A percentile compares a stretch with the other conserved stretches of the same genome.
Evolutionary conservation across 1,284 basidiomycete species (phyloP).

Genomic region (Cutaneotrichosporon sp.): DNA sequence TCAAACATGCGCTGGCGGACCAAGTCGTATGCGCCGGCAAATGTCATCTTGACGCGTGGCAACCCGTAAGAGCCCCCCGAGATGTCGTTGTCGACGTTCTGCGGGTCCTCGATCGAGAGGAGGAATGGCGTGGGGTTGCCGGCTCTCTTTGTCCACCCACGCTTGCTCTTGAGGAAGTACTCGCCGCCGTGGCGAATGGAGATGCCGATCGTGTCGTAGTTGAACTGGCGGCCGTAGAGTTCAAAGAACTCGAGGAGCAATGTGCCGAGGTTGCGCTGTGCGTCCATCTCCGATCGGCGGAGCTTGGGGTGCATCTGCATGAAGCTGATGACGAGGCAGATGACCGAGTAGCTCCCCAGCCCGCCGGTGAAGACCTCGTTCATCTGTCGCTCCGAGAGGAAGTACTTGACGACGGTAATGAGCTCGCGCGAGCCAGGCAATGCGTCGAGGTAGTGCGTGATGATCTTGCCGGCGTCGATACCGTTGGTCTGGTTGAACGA

Average conservation of each 20-base stretch:
- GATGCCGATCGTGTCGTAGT: slow-evolving; percentile 87
- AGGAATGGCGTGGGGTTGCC: slow-evolving; percentile 55
- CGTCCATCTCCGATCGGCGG: slow-evolving; percentile 80
- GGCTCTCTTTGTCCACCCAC: slow-evolving; percentile 73
- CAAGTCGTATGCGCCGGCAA: slow-evolving; percentile 84
- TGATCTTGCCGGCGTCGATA: slow-evolving; percentile 73
- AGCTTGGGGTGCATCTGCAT: slow-evolving; percentile 97
- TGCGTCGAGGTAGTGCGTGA: slow-evolving; percentile 75
- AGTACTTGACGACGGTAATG: slow-evolving; percentile 64
- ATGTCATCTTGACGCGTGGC: slow-evolving; percentile 73
- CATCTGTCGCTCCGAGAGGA: slow-evolving; percentile 86
- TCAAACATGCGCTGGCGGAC: slow-evolving; percentile 61
- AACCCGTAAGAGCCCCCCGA: slow-evolving; percentile 86
- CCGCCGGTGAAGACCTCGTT: slow-evolving; percentile 97
- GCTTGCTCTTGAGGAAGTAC: slow-evolving; percentile 75
- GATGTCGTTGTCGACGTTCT: slow-evolving; percentile 91
- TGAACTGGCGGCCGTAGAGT: slow-evolving; percentile 65
- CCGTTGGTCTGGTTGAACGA: slow-evolving; percentile 88
- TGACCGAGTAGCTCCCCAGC: slow-evolving; percentile 90
- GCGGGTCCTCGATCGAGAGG: slow-evolving; percentile 93
- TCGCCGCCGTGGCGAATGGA: slow-evolving; percentile 79
- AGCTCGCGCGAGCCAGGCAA: slow-evolving; percentile 76
- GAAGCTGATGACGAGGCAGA: slow-evolving; percentile 89
- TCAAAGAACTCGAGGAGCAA: slow-evolving; percentile 96
- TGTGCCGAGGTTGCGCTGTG: slow-evolving; percentile 83